Conservation (phyloP, 2,329 filamentous ascomycete species). For the Aureobasidium sp. region DNA sequence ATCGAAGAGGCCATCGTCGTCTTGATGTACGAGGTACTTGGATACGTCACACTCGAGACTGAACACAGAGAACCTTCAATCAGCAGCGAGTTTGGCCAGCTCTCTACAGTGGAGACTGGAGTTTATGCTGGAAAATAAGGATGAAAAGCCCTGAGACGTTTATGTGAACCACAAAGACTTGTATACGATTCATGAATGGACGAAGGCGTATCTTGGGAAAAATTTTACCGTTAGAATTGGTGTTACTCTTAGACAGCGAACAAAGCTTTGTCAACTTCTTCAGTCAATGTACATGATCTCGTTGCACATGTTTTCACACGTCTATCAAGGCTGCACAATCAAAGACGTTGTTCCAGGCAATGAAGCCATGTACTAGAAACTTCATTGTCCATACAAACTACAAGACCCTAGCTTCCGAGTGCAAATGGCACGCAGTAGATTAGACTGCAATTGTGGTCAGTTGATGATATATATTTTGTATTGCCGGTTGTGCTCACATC, state of each 20-base stretch:
- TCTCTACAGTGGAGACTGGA: background rate
- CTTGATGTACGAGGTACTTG: constrained; percentile 2
- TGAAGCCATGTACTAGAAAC: too few relatives aligned
- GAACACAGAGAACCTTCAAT: background rate
- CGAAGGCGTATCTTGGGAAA: background rate
- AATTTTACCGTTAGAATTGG: background rate
- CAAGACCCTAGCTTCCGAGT: too few relatives aligned
- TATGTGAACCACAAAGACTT: background rate
- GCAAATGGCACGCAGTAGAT: too few relatives aligned
- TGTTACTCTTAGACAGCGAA: background rate
- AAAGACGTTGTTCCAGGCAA: too few relatives aligned
- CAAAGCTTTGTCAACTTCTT: background rate
- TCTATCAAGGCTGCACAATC: too few relatives aligned
- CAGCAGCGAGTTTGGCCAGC: background rate
- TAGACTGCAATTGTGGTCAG: too few relatives aligned
- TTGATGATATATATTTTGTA: too few relatives aligned
- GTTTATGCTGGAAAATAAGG: background rate
- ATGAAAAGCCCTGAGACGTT: background rate
- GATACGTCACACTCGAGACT: background rate
- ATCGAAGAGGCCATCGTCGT: constrained; percentile 4
- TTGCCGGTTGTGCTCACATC: background rate
- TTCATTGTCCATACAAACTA: too few relatives aligned
- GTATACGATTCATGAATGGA: background rate
- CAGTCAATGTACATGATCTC: too few relatives aligned
- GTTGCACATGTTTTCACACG: too few relatives aligned